Base-by-base conservation (phyloP, 306 rosid species). In the Castanospermum australe region DNA sequence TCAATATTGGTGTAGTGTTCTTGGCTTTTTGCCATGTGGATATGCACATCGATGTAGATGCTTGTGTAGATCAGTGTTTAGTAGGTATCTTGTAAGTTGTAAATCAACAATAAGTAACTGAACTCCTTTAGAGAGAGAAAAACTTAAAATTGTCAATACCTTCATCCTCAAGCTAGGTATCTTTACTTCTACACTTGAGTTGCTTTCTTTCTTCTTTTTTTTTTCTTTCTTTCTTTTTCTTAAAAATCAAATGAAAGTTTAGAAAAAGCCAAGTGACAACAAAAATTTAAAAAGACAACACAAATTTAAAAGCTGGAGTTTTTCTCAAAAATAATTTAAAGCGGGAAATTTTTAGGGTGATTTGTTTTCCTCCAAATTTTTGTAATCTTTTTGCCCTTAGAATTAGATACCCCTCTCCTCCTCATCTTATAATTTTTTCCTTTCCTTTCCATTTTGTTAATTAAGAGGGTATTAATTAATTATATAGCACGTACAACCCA, bases 161-260 rank as follows among this genome's bases (percentile, higher is more conserved):
- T 86, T 91, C 88, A 85, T 77, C 8, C 73, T 86, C 86, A 91
- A 88, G 94, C 90, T 70, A 84, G 77, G 83, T 89, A 81, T 77
- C 77, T 80, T 74, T 57, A 70, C 54, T 66, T 52, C 38, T 60
- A 55, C 55, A 45, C 63, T 73, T 52, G 79, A 65, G 60, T 77
- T 84, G 78, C 72, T 84, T 81, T 75, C 22, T 42, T 65, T 68
- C 50, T 75, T 69, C 12, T 21, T 35, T 41, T 42, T 14, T 68
- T 77, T 71, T 42, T 81, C 67, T 76, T 41, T 55, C 50, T 52
- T 71, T 73, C 64, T 67, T 73, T 75, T 24, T 22, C n/a, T 54
- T 59, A 5, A 38, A 71, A 74, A 84, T 79, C 78, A 67, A 89
- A 79, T 17, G 73, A 83, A 80, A 79, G 82, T 45, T 77, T 14